A percentile compares a stretch with the other conserved stretches of the same genome.
These are phyloP conservation scores for Zygoascus sp. DNA, from an alignment of 1,139 yeast genomes.

Conservation along the genomic window DNA sequence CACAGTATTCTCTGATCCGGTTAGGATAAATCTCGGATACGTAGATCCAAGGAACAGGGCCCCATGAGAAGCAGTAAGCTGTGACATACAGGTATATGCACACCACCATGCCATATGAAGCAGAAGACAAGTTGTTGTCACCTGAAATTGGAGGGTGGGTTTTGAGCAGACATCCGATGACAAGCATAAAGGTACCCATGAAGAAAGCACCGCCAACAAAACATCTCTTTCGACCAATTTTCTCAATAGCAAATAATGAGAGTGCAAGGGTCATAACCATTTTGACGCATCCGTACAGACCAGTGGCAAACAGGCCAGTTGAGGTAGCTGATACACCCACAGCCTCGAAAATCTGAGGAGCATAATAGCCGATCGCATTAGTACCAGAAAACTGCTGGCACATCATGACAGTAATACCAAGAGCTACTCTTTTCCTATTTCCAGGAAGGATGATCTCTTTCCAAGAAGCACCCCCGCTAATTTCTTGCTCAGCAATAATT, in stretches of 20 bases:
- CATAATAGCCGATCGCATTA: constrained; percentile 62
- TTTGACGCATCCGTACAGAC: constrained; percentile 48
- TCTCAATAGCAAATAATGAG: constrained; percentile 44
- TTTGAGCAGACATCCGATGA: constrained; percentile 24
- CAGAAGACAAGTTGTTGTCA: constrained; percentile 13
- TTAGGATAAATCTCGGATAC: constrained; percentile 50
- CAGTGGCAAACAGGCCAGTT: constrained; percentile 44
- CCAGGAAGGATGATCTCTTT: constrained; percentile 15
- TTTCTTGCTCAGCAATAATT: constrained; percentile 14
- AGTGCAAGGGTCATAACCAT: constrained; percentile 46
- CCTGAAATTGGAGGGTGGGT: constrained; percentile 23
- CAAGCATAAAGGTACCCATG: constrained; percentile 36
- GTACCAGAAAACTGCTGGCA: constrained; percentile 65
- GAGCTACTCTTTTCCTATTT: constrained; percentile 15
- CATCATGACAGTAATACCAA: constrained; percentile 15
- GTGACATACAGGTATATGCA: constrained; percentile 31
- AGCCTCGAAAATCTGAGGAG: constrained; percentile 42
- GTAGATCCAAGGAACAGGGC: constrained; percentile 40
- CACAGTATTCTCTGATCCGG: constrained; percentile 48
- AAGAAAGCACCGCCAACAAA: constrained; percentile 46
- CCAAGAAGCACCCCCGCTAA: constrained; percentile 16
- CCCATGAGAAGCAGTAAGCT: constrained; percentile 34
- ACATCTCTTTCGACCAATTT: constrained; percentile 48
- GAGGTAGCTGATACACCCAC: constrained; percentile 41
- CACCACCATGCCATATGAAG: constrained; percentile 25